These are phyloP conservation scores for Fusarium foetens DNA, from an alignment of 2,329 filamentous ascomycete genomes.

Conservation along the genomic window DNA sequence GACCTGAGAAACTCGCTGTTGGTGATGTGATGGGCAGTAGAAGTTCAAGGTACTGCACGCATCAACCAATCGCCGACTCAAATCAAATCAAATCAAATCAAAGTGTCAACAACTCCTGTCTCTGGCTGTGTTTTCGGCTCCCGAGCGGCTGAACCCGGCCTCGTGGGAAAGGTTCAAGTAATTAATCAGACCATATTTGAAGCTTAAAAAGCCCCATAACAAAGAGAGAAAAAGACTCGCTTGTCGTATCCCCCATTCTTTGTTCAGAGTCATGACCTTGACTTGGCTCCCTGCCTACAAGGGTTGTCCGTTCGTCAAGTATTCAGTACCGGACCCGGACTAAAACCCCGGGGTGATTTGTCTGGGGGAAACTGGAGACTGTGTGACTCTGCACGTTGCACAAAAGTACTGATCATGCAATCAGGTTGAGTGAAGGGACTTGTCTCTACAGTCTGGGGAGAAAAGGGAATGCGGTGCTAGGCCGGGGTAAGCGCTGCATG, in stretches of 20 bases:
- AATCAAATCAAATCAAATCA: background rate
- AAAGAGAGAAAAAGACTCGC: background rate
- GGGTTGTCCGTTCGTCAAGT: constrained; percentile 7
- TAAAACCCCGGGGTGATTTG: constrained; percentile 19
- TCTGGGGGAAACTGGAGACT: constrained; percentile 36
- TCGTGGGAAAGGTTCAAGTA: background rate
- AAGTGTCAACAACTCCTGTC: background rate
- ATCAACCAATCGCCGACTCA: background rate
- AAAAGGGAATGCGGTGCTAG: constrained; percentile 15
- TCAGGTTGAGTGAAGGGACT: background rate
- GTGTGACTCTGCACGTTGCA: constrained; percentile 19
- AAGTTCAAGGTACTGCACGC: background rate
- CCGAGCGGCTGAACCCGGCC: constrained; percentile 17
- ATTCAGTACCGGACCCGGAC: constrained; percentile 25
- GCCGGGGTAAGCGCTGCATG: constrained; percentile 42
- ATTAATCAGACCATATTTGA: constrained; percentile 8
- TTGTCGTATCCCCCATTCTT: background rate
- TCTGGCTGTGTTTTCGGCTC: constrained; percentile 21
- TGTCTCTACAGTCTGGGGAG: background rate
- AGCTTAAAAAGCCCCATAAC: background rate
- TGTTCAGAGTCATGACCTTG: constrained; percentile 16
- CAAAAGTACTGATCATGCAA: background rate
- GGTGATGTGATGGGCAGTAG: background rate
- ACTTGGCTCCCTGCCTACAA: background rate
- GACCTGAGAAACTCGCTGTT: constrained; percentile 1